These are phyloP conservation scores for Fagus sylvatica DNA, from an alignment of 306 rosid genomes.

Conservation along the genomic window DNA sequence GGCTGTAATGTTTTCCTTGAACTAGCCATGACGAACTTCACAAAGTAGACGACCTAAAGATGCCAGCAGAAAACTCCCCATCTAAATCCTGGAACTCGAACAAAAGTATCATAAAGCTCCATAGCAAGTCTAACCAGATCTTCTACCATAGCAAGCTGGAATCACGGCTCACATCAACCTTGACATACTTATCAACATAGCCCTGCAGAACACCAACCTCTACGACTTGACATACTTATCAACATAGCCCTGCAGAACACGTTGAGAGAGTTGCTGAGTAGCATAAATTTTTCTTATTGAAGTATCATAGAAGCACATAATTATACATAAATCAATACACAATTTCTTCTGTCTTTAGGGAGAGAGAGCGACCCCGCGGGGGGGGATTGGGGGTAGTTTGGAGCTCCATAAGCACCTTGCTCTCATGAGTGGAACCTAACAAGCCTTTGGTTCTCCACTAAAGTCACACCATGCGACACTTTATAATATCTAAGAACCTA, in stretches of 20 bases:
- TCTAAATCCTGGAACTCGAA: not conserved
- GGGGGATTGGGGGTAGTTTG: too few relatives aligned
- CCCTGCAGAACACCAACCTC: conserved; percentile 52
- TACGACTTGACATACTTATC: conserved; percentile 75
- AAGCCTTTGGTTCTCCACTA: not conserved
- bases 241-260: conserved; percentile 73
- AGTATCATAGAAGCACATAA: not conserved
- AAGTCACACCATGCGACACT: not conserved
- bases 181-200: conserved; percentile 82
- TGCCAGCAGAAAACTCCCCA: conserved; percentile 25
- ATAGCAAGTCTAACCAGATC: not conserved
- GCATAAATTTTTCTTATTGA: not conserved
- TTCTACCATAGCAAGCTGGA: conserved; percentile 1
- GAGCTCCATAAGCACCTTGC: too few relatives aligned
- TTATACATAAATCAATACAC: conserved; percentile 3
- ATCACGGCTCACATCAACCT: conserved; percentile 21
- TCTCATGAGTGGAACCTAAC: not conserved
- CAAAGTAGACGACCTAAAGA: conserved; percentile 9
- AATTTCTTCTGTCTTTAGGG: too few relatives aligned
- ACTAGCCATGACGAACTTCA: conserved; percentile 18
- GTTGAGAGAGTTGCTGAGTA: conserved; percentile 4
- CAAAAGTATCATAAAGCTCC: conserved; percentile 5
- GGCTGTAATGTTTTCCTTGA: conserved; percentile 9
- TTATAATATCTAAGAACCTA: not conserved
- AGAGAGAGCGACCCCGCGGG: too few relatives aligned